Percentiles rank a stretch among this genome's conserved stretches.
phyloP scores from a whole-genome alignment of 345 rosid species.

The Erysimum cheiranthoides region DNA sequence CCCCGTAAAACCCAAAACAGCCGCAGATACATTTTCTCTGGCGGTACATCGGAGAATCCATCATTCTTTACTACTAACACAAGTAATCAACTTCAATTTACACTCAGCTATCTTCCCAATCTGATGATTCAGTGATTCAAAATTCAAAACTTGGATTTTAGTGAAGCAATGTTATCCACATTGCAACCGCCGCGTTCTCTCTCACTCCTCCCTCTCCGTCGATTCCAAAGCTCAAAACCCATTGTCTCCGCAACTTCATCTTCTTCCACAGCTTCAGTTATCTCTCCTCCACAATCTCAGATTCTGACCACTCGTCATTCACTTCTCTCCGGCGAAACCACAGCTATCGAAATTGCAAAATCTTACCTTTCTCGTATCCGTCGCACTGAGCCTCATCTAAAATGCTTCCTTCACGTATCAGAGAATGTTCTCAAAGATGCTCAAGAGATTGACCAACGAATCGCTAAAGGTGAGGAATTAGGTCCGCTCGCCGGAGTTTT shows the following conservation, averaged over 20 bases:
- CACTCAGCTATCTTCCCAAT: not conserved
- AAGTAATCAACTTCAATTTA: not conserved
- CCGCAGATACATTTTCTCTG: slow-evolving; percentile 20
- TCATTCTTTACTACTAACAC: not conserved
- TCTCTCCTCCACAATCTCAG: slow-evolving; percentile 62
- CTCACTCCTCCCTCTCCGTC: slow-evolving; percentile 54
- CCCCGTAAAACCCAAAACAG: slow-evolving; percentile 25
- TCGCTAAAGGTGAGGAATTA: no score
- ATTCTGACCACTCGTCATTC: slow-evolving; percentile 74
- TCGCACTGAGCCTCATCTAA: no score
- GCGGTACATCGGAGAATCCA: not conserved
- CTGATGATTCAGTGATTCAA: slow-evolving; percentile 6
- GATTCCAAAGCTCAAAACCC: slow-evolving; percentile 37
- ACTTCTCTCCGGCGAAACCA: slow-evolving; percentile 67
- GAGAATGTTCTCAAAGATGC: no score
- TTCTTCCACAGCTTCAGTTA: not conserved
- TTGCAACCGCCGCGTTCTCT: slow-evolving; percentile 59
- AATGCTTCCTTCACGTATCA: no score
- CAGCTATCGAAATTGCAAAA: slow-evolving; percentile 71
- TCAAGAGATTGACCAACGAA: no score
- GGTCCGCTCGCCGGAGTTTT: no score
- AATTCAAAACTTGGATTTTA: no score
- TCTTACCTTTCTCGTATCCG: slow-evolving; percentile 74
- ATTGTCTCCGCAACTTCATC: slow-evolving; percentile 34
- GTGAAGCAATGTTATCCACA: slow-evolving; percentile 48